Evolutionary conservation across 108 stramenopile species (phyloP).

Genomic region (Schizochytrium sp.): DNA sequence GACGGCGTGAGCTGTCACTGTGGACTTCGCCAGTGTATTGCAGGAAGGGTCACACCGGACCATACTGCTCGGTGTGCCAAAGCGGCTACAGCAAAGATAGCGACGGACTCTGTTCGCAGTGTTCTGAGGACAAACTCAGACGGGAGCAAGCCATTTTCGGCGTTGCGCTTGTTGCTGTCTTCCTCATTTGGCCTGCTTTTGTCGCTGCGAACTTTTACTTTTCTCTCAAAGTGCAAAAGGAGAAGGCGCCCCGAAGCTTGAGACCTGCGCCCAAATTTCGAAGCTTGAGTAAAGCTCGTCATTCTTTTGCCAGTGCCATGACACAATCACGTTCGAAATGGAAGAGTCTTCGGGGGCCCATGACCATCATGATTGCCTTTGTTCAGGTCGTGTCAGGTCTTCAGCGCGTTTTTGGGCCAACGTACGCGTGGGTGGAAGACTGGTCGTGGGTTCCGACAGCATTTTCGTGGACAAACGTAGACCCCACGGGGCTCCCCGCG

Average conservation of each 20-base stretch:
- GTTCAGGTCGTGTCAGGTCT: background rate
- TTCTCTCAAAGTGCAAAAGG: too few relatives aligned
- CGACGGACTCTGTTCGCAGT: background rate
- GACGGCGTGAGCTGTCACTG: background rate
- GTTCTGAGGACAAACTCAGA: background rate
- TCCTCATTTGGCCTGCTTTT: background rate
- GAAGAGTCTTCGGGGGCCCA: background rate
- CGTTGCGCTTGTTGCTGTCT: background rate
- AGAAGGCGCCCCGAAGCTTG: too few relatives aligned
- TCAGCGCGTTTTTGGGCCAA: background rate
- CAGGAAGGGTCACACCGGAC: background rate
- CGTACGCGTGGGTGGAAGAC: background rate
- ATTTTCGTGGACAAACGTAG: background rate
- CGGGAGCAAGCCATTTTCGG: background rate
- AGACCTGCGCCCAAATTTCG: too few relatives aligned
- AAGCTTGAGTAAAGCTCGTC: too few relatives aligned
- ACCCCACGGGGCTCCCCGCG: background rate
- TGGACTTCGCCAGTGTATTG: background rate
- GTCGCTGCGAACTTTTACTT: background rate
- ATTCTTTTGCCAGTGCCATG: too few relatives aligned
- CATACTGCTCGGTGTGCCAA: background rate
- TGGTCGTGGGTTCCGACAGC: background rate
- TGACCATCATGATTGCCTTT: background rate
- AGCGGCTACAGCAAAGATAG: too few relatives aligned
- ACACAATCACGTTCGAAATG: background rate